Conservation (phyloP, 805 yeast genomes). For the Pichia occidentalis region DNA sequence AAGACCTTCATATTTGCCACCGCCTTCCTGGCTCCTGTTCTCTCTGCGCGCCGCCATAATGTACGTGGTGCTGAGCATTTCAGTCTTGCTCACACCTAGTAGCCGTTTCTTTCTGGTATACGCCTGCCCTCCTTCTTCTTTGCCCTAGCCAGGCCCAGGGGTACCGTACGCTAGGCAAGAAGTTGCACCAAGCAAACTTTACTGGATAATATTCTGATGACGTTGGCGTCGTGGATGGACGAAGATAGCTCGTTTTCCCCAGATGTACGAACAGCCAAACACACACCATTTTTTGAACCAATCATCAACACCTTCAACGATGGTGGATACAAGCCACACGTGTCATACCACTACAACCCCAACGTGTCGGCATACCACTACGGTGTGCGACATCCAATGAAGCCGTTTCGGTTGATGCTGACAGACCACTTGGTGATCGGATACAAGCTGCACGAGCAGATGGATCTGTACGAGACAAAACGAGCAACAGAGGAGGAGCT, state of each 20-base stretch:
- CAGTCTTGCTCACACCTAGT: no score
- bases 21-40: no score
- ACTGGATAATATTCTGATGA: slow-evolving; percentile 1
- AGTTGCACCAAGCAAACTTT: no score
- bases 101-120: no score
- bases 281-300: slow-evolving; percentile 43
- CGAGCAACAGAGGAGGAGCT: slow-evolving; percentile 79
- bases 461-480: slow-evolving; percentile 85
- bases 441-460: slow-evolving; percentile 77
- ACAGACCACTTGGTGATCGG: slow-evolving; percentile 87
- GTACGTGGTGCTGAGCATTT: no score
- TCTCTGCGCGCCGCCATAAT: no score
- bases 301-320: slow-evolving; percentile 33
- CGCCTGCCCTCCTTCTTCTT: no score
- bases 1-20: no score
- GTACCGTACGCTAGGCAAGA: no score
- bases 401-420: slow-evolving; percentile 87
- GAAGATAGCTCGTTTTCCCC: slow-evolving; percentile 24
- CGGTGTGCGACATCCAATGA: slow-evolving; percentile 97
- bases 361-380: slow-evolving; percentile 77
- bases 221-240: slow-evolving; percentile 20
- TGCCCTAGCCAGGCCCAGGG: no score
- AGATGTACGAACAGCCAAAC: slow-evolving; percentile 22
- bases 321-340: slow-evolving; percentile 46
- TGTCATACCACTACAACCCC: slow-evolving; percentile 84